Conservation (phyloP, 305 asterid species). For the Solanum hybrid region DNA sequence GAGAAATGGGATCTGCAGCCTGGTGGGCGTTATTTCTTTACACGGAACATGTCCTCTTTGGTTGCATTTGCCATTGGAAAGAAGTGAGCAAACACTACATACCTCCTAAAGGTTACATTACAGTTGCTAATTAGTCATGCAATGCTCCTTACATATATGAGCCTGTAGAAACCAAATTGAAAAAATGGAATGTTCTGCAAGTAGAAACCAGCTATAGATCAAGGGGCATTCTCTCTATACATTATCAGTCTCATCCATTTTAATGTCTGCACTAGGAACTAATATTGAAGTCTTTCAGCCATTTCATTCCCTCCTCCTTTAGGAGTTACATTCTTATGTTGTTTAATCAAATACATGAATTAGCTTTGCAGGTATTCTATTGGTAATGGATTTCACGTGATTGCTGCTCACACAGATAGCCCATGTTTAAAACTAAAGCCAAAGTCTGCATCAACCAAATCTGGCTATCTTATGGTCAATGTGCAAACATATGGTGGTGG, state of each 20-base stretch:
- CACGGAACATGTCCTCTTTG: conserved; percentile 89
- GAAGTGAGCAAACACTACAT: conserved; percentile 49
- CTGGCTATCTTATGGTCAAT: conserved; percentile 89
- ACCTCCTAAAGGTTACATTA: neutral
- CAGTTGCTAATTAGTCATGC: conserved; percentile 4
- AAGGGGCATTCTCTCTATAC: neutral
- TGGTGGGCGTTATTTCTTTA: conserved; percentile 93
- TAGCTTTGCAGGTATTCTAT: conserved; percentile 71
- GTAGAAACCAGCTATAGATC: neutral
- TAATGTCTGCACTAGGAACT: neutral
- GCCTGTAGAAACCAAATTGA: neutral
- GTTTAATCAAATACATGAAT: conserved; percentile 17
- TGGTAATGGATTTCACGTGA: conserved; percentile 84
- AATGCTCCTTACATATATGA: conserved; percentile 2
- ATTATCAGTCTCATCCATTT: neutral
- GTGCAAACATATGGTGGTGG: conserved; percentile 96
- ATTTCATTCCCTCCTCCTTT: neutral
- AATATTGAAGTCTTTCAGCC: neutral
- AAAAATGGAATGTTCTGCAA: neutral
- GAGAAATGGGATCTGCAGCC: conserved; percentile 91
- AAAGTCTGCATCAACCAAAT: conserved; percentile 70
- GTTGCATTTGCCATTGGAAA: conserved; percentile 90
- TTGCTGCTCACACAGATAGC: conserved; percentile 96
- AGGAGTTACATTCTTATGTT: neutral
- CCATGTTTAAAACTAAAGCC: conserved; percentile 98